phyloP scores from a whole-genome alignment of 805 yeast species.

The Saccharomyces mikatae region DNA sequence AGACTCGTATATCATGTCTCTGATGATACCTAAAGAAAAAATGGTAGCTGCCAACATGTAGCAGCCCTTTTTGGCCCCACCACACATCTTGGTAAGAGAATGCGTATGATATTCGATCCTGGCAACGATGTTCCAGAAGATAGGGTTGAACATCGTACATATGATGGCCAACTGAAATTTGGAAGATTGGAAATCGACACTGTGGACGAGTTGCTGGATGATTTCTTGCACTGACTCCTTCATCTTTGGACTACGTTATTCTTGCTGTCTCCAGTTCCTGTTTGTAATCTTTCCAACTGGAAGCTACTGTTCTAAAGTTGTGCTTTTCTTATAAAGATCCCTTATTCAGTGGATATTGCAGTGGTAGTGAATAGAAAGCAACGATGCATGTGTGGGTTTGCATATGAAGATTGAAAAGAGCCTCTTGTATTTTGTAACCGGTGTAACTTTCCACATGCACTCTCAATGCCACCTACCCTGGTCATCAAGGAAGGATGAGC shows the following conservation, averaged over 20 bases:
- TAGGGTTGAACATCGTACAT: slow-evolving; percentile 82
- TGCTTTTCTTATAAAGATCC: not conserved
- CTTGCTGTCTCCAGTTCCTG: not conserved
- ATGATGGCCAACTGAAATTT: slow-evolving; percentile 41
- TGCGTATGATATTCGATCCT: slow-evolving; percentile 76
- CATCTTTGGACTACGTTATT: not conserved
- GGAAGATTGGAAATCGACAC: slow-evolving; percentile 16
- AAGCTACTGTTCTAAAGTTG: not conserved
- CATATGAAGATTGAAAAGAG: not conserved
- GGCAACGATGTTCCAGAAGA: slow-evolving; percentile 92
- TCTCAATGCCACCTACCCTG: not conserved
- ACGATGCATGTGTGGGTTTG: not conserved
- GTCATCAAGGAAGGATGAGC: not conserved
- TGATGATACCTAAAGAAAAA: slow-evolving; percentile 71
- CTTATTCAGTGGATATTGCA: not conserved
- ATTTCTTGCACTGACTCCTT: not conserved
- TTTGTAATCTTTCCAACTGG: not conserved
- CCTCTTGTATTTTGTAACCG: not conserved
- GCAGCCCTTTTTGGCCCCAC: slow-evolving; percentile 70
- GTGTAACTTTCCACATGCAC: not conserved
- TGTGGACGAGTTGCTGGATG: slow-evolving; percentile 6
- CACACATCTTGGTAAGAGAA: slow-evolving; percentile 63
- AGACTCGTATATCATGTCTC: slow-evolving; percentile 67
- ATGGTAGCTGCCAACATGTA: slow-evolving; percentile 76
- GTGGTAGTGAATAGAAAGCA: not conserved